These are phyloP conservation scores for Emericellopsis cladophorae DNA, from an alignment of 2,329 filamentous ascomycete species.

Conservation along the genomic window DNA sequence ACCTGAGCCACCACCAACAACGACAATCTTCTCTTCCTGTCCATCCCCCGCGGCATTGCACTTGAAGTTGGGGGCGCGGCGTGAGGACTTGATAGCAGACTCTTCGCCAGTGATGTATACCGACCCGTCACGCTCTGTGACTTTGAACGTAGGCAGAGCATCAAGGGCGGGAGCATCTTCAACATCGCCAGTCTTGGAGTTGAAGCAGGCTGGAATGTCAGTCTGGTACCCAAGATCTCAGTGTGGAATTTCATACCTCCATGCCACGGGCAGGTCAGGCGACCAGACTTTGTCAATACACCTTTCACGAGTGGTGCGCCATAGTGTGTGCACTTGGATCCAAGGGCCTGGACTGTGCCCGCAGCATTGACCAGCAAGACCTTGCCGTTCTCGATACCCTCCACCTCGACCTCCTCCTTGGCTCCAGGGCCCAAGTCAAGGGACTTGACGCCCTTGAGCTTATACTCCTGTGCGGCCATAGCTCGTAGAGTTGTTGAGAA, in stretches of 20 bases:
- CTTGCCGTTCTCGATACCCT: constrained; percentile 77
- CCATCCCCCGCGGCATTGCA: constrained; percentile 39
- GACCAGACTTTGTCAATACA: constrained; percentile 67
- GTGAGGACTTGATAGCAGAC: constrained; percentile 61
- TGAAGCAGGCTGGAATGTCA: constrained; percentile 66
- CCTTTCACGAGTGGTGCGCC: constrained; percentile 83
- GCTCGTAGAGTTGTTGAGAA: constrained; percentile 8
- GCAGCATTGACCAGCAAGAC: constrained; percentile 73
- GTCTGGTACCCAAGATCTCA: not conserved
- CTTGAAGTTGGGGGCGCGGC: constrained; percentile 61
- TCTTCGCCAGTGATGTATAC: constrained; percentile 80
- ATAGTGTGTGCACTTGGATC: constrained; percentile 81
- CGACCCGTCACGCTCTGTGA: constrained; percentile 67
- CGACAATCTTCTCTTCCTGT: constrained; percentile 57
- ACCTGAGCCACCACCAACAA: constrained; percentile 80
- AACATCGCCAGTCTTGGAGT: constrained; percentile 76
- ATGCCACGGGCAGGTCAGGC: constrained; percentile 92
- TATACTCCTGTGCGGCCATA: constrained; percentile 46
- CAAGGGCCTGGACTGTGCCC: constrained; percentile 66
- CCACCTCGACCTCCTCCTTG: constrained; percentile 82
- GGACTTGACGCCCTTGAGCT: constrained; percentile 64
- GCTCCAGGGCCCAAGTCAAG: constrained; percentile 66
- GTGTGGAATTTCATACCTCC: constrained; percentile 45
- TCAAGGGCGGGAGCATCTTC: constrained; percentile 91
- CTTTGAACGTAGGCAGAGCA: constrained; percentile 68